Evolutionary conservation across 495 filamentous ascomycete genomes (phyloP), one percentile per base, ranked within the genome.

Genomic region (Penicillium macrosclerotiorum): DNA sequence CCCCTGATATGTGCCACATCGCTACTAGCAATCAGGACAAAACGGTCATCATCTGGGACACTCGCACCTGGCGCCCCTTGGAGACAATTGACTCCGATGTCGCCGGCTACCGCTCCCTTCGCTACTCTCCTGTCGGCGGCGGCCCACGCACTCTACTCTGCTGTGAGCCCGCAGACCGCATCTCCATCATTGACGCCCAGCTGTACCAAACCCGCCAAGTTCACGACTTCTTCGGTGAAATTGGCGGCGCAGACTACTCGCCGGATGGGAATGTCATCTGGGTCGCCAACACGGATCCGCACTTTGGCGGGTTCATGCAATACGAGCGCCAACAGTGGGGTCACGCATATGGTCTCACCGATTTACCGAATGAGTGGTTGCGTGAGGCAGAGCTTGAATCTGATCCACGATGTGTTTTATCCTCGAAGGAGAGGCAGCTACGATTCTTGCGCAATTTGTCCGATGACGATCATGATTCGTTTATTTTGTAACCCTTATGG

Each of bases 11-110:
- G 44, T 83, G 83, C 62, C 88, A 87, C 36, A 82, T 96, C 42
- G 92, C 92, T 8, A 95, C 92, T 3, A 89, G 86, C 36, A 92
- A 90, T 50, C 91, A 97, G 62, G 92, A 97, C 72, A 84, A 79
- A 64, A 80, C 79, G 12, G 79, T 92, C 51, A 83, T 85, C 41
- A 85, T 97, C 52, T 96, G 84, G 81, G 92, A 97, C 59, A 84
- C 87, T 3, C 80, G 92, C 17, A 84, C 77, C 35, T 88, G 84
- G 84, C 74, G 66, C 11, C 60, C 77, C 31, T 65, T 95, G 5
- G 72, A 75, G 42, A 79, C 78, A 6, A 72, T 96, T 24, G 73
- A 81, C 13, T 80, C 84, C n/a, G 81, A 88, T 40, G 83, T 93
- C 67, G 84, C 87, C 1, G 85, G 87, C 5, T 87, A 86, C 36